Base-by-base conservation (phyloP, 2,329 filamentous ascomycete genomes). In the Ceratocystis harringtonii region DNA sequence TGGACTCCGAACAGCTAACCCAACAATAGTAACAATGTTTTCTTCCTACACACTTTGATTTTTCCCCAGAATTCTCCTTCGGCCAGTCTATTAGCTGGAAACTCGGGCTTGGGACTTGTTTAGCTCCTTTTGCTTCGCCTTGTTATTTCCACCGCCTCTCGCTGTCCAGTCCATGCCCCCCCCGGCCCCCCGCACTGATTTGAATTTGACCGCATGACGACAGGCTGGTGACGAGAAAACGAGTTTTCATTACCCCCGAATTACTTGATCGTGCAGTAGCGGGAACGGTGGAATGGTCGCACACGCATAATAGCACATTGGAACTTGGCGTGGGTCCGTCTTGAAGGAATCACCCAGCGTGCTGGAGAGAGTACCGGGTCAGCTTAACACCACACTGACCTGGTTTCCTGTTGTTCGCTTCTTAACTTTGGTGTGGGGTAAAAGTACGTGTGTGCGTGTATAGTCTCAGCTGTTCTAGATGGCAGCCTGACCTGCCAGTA, bases 161-260 rank as follows among this genome's bases (percentile, higher is more conserved):
- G 7, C 50, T 12, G 19, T 30, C 19, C 25, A 15, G 19, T 30
- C 19, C 25, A 15, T 25, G 2, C 25, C 45, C 22, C 50, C 50
- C 50, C n/a, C n/a, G n/a, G n/a, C n/a, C 22, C 22, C 22, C 22
- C 50, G 50, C 50, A 55, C 22, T 55, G n/a, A 12, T 55, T 63
- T 63, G 41, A 4, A 12, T 55, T 63, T 63, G 41, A 4, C 62
- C 62, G 44, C 62, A 64, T 64, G 62, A 64, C 62, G 43, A 17
- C 22, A 45, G 22, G 12, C 41, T 55, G 12, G 50, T 17, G 43
- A 61, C 55, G 41, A 62, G 48, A 50, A 45, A 43, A 28, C 28
- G 43, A 64, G 62, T 66, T 66, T 64, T 28, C 19, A 61, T 66
- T 66, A 66, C 65, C 61, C 52, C 52, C 61, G 25, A 44, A 61